Percentiles rank a stretch among this genome's conserved stretches.
Evolutionary conservation across 106 monocot species (phyloP).

Genomic region (Chionographis japonica): DNA sequence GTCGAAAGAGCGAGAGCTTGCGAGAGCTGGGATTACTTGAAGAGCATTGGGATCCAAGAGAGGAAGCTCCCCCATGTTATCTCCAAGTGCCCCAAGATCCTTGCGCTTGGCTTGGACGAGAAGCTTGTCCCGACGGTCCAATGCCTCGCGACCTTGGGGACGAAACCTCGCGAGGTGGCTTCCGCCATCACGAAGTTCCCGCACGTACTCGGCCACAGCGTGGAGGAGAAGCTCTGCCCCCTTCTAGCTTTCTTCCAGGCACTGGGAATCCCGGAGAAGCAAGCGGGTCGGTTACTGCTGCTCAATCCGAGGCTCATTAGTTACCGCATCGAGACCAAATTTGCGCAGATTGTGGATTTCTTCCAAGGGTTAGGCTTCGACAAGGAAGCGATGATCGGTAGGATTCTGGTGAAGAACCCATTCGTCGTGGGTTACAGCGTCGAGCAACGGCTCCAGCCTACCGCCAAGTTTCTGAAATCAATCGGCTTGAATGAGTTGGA

Average conservation of each 20-base stretch:
- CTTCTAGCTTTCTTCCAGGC: slow-evolving; percentile 82
- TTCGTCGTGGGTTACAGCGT: slow-evolving; percentile 88
- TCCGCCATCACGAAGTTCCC: slow-evolving; percentile 74
- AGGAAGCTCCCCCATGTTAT: slow-evolving; percentile 73
- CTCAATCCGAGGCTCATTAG: slow-evolving; percentile 86
- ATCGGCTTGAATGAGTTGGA: slow-evolving; percentile 49
- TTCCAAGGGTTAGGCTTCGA: slow-evolving; percentile 41
- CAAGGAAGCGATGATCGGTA: slow-evolving; percentile 49
- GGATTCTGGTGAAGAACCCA: slow-evolving; percentile 72
- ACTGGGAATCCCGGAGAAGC: slow-evolving; percentile 59
- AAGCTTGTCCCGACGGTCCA: slow-evolving; percentile 70
- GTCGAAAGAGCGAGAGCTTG: slow-evolving; percentile 20
- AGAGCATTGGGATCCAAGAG: slow-evolving; percentile 59
- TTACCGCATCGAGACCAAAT: slow-evolving; percentile 78
- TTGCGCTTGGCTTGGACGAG: slow-evolving; percentile 46
- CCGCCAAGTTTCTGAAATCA: slow-evolving; percentile 69
- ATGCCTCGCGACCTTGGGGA: slow-evolving; percentile 56
- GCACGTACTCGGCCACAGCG: slow-evolving; percentile 63
- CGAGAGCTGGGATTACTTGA: slow-evolving; percentile 71
- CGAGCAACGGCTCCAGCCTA: slow-evolving; percentile 66
- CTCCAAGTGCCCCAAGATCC: slow-evolving; percentile 78
- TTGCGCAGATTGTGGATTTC: slow-evolving; percentile 53
- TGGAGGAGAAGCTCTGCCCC: slow-evolving; percentile 93
- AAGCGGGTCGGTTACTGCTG: slow-evolving; percentile 57
- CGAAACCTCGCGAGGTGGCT: slow-evolving; percentile 63